Evolutionary conservation across 441 rosid species (phyloP).

Genomic region (Euphorbia schlechtendalii): DNA sequence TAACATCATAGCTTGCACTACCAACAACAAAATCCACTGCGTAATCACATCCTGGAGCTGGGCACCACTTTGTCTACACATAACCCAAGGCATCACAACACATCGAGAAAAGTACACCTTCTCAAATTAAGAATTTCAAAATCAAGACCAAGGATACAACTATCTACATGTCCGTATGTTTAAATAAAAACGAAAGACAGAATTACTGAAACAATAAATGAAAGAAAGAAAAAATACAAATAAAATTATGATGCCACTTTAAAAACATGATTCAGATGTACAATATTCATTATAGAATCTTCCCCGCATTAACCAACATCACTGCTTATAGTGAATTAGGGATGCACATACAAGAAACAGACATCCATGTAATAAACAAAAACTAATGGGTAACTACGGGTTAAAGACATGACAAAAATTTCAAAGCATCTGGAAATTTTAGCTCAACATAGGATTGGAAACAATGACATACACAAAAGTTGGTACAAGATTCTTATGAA

Average conservation of each 20-base stretch:
- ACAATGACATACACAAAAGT: neutral
- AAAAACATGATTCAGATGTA: neutral
- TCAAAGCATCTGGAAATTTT: neutral
- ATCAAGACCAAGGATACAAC: neutral
- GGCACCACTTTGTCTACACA: constrained; percentile 93
- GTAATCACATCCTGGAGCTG: constrained; percentile 91
- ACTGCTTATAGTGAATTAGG: neutral
- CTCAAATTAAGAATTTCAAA: neutral
- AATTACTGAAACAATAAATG: neutral
- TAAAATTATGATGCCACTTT: neutral
- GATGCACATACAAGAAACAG: neutral
- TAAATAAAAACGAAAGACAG: neutral
- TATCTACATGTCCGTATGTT: neutral
- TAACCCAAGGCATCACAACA: neutral
- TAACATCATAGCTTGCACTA: constrained; percentile 66
- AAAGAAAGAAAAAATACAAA: neutral
- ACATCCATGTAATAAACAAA: neutral
- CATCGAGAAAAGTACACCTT: constrained; percentile 3
- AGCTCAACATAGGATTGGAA: neutral
- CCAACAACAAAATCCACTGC: constrained; percentile 77
- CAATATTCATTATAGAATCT: neutral
- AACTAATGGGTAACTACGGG: too few relatives aligned
- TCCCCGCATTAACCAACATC: neutral
- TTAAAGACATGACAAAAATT: neutral
- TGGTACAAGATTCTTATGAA: neutral